Base-by-base conservation (phyloP, 371 early-diverging fungal species). In the Syncephalastrum monosporum region DNA sequence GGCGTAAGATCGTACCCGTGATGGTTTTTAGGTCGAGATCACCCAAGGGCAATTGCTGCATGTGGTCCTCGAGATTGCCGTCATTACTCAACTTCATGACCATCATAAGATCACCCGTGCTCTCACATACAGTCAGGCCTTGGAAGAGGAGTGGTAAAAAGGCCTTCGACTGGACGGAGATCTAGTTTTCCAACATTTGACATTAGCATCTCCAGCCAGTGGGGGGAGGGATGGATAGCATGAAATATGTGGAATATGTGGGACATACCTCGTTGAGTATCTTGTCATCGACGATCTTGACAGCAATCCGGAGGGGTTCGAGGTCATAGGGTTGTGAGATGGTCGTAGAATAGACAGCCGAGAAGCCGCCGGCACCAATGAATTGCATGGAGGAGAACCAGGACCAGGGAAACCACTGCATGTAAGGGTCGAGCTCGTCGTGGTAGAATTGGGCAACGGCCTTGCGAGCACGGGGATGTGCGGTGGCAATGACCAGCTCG, bases 331-430 rank as follows among this genome's bases (percentile, higher is more conserved):
- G 67, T 10, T 67, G 67, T 16, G 57, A 65, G 46, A 74, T 68
- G 8, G 57, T 56, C 2, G 71, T 71, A 8, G 75, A 55, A 64
- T 77, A 77, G 0, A 77, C 78, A 8, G 78, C 78, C 8, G 78
- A 77, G 51, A 77, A 77, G 0, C 78, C 78, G 41, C 78, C 78
- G 12, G 75, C 75, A 8, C 78, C 78, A 50, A 77, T 71, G 48
- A 77, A 74, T 29, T 74, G 78, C 75, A 77, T 74, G 24, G 70
- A 64, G 5, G 74, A 71, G 49, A 77, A 73, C 77, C 77, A 77
- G 1, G 58, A 57, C 77, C 77, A 77, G 1, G 77, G 77, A 57
- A 73, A 77, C 71, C 74, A 77, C 41, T 73, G 77, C 77, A 77
- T 77, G 42, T 71, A 77, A 27, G 64, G 54, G 49, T 71, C 73